Base-by-base conservation (phyloP, 192 early-diverging fungal species). In the Linnemannia elongata region DNA sequence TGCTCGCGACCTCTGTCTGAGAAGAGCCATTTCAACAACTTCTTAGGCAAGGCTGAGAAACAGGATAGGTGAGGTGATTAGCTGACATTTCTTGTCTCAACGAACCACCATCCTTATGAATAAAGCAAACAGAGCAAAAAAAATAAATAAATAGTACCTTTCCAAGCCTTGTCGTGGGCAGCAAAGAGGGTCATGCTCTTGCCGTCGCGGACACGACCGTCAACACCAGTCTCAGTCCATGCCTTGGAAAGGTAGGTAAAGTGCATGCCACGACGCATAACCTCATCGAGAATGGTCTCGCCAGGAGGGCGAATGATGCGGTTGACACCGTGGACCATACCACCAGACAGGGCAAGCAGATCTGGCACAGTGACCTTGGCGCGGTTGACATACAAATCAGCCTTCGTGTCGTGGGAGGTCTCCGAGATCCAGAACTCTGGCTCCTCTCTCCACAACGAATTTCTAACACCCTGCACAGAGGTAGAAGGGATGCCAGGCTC, bases 171-270 rank as follows among this genome's bases (percentile, higher is more conserved):
- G 44, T 85, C 83, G 41, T 35, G 76, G 13, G 83, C 57, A 3
- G 83, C 83, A 72, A 85, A 85, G 52, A 85, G 54, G 6, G 83
- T 85, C 44, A 85, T 54, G 10, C 74, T 39, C 42, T 85, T 85
- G n/a, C 77, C 68, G 35, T 85, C 83, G 20, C 83, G 77, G 22
- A 85, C 39, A 63, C 72, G 52, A 5, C 20, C 74, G 71, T 85
- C 78, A 22, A 79, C 73, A 4, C 78, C 83, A 10, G 83, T 85
- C 49, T 60, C 74, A 0, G 68, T 17, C 83, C 83, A 85, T 8
- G 83, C 83, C 18, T 80, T 85, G 33, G 42, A 42, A 4, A 85
- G 52, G 35, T 76, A 85, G 0, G 66, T 38, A 76, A 85, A 85
- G 54, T 80, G 77, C 39, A 72, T 45, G 35, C 74, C 42, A n/a